phyloP scores from a whole-genome alignment of 1,284 basidiomycete species.

The Leccinum pachyderme region DNA sequence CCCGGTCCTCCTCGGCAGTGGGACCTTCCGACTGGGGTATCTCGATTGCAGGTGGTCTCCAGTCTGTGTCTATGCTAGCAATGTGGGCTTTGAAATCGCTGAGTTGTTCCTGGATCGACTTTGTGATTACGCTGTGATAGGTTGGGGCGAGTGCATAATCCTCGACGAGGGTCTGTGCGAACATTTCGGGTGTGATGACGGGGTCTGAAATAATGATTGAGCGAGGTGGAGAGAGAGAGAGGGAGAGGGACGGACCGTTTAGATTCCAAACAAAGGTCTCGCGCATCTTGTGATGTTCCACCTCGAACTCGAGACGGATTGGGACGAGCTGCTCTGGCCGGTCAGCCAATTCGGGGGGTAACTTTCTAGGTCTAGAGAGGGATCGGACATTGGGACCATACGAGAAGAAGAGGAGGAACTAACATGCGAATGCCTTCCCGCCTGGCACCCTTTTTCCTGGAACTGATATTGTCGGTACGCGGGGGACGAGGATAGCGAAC shows the following conservation, averaged over 20 bases:
- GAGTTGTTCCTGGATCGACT: conserved; percentile 86
- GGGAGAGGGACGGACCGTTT: conserved; percentile 56
- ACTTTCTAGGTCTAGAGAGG: conserved; percentile 54
- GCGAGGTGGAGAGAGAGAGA: background rate
- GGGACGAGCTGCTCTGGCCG: conserved; percentile 83
- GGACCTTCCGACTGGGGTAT: conserved; percentile 23
- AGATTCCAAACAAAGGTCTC: conserved; percentile 99
- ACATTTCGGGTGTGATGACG: conserved; percentile 84
- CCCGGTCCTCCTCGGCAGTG: conserved; percentile 32
- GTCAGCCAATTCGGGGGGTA: conserved; percentile 57
- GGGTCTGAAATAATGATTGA: conserved; percentile 55
- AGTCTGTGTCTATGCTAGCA: conserved; percentile 42
- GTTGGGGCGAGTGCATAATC: conserved; percentile 80
- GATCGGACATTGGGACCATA: conserved; percentile 4
- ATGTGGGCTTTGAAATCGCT: conserved; percentile 74
- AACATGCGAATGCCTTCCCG: conserved; percentile 74
- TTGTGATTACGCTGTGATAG: conserved; percentile 76
- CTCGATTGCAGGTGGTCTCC: conserved; percentile 28
- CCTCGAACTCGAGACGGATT: conserved; percentile 92
- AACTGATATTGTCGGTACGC: conserved; percentile 39
- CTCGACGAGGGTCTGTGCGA: conserved; percentile 89
- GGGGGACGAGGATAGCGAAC: conserved; percentile 63
- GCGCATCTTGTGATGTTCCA: conserved; percentile 87
- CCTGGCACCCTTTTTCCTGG: conserved; percentile 52
- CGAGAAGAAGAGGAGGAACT: conserved; percentile 31